phyloP scores from a whole-genome alignment of 352 stramenopile species.

The Globisporangium polare region DNA sequence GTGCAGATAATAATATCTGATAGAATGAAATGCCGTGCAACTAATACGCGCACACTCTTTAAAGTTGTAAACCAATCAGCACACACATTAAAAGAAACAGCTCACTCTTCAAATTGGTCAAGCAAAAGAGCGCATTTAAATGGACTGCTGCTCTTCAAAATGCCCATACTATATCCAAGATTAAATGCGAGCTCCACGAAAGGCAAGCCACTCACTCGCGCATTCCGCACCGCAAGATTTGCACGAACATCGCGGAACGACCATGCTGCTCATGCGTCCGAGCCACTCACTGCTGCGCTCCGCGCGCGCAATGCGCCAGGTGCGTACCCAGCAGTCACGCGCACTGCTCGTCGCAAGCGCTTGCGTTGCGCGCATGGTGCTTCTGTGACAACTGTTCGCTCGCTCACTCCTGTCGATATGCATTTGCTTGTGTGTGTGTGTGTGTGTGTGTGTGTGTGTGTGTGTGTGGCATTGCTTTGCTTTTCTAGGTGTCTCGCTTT shows the following conservation, averaged over 20 bases:
- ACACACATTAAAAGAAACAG: no score
- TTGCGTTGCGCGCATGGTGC: no score
- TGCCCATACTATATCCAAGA: not conserved
- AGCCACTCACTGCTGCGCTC: constrained; percentile 6
- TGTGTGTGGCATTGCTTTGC: not conserved
- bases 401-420: not conserved
- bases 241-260: not conserved
- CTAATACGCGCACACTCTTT: no score
- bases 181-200: not conserved
- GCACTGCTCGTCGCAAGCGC: no score
- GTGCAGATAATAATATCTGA: no score
- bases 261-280: constrained; percentile 11
- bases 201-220: not conserved
- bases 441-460: no score
- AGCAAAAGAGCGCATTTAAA: no score
- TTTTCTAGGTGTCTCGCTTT: not conserved
- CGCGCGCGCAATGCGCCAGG: constrained; percentile 6
- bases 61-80: no score
- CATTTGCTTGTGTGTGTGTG: no score
- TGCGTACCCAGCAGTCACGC: not conserved
- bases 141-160: not conserved
- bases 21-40: no score
- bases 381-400: not conserved
- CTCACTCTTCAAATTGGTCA: no score
- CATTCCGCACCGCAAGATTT: constrained; percentile 1